Percentiles rank a stretch among this genome's conserved stretches.
Evolutionary conservation across 2,329 filamentous ascomycete species (phyloP).

Genomic region (Lasiodiplodia citricola): DNA sequence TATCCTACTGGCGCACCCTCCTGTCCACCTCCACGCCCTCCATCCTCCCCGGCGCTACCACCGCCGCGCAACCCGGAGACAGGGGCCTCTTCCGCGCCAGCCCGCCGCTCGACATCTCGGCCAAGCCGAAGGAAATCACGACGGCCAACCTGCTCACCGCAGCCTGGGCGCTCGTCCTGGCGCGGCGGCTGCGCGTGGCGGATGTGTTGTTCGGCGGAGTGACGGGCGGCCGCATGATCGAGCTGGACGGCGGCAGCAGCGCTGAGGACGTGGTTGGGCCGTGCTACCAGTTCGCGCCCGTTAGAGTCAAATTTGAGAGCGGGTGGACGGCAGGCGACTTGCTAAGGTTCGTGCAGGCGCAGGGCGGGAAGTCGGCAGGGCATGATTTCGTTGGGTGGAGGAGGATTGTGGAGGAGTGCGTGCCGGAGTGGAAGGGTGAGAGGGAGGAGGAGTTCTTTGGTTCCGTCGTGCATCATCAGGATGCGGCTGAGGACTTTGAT

Average conservation of each 20-base stretch:
- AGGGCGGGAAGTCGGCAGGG: conserved; percentile 40
- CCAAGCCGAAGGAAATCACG: conserved; percentile 62
- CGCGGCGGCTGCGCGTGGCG: conserved; percentile 53
- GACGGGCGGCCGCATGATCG: conserved; percentile 67
- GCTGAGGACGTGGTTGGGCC: conserved; percentile 68
- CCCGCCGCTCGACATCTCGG: conserved; percentile 41
- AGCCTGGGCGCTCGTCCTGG: conserved; percentile 68
- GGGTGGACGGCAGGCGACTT: conserved; percentile 50
- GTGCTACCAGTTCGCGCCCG: conserved; percentile 70
- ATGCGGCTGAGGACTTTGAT: conserved; percentile 58
- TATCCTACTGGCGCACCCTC: conserved; percentile 64
- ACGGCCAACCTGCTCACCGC: conserved; percentile 70
- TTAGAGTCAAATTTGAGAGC: conserved; percentile 56
- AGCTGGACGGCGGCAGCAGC: conserved; percentile 57
- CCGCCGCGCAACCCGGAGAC: conserved; percentile 47
- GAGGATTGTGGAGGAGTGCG: conserved; percentile 42
- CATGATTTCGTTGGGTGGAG: conserved; percentile 45
- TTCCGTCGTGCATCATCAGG: conserved; percentile 47
- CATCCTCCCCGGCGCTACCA: conserved; percentile 42
- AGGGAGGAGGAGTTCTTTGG: conserved; percentile 40
- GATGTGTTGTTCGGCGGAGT: conserved; percentile 69
- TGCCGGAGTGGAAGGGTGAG: conserved; percentile 36
- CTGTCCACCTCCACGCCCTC: conserved; percentile 56
- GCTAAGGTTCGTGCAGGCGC: conserved; percentile 42
- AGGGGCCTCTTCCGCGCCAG: conserved; percentile 32